Base-by-base conservation (phyloP, 768 basidiomycete species). In the Podaxis carcinomalis region DNA sequence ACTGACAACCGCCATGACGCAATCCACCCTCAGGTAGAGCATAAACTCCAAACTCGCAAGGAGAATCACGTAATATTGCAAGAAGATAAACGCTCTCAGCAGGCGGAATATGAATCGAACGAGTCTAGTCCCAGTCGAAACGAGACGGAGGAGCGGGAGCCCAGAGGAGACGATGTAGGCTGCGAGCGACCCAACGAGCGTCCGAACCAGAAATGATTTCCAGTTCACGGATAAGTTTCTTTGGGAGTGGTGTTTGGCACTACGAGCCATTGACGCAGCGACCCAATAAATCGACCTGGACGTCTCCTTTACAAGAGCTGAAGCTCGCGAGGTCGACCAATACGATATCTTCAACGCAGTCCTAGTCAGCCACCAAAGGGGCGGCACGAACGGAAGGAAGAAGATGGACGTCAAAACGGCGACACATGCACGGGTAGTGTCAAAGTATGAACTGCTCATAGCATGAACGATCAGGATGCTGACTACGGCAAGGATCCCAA, bases 11-110 rank as follows among this genome's bases (percentile, higher is more conserved):
- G 25, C 39, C 37, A 59, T 27, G 27, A 52, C 39, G 42, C 25
- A 51, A 28, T 52, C 57, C 50, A 59, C 50, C 27, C 57, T 51
- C 57, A 59, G 37, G 21, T 59, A 59, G 19, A 51, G 51, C 57
- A 59, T 40, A 13, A 59, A 51, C 25, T 59, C 50, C 39, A 59
- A 40, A n/a, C 57, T 27, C 16, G 27, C 10, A 14, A 59, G 37
- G 9, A 59, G 49, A 5, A 51, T 13, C 37, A 44, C 42, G 42
- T 59, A 59, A n/a, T 40, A 59, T 27, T 51, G 57, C 14, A 59
- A 7, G 5, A 59, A 35, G 9, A 42, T 14, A 7, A 40, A 27
- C 9, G 50, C 49, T 25, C n/a, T 59, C 28, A 59, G 23, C 6
- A 59, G 27, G 4, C 23, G 13, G 28, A 42, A 27, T 2, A 6